Conservation (phyloP, 1,284 basidiomycete genomes). For the Naganishia albida region DNA sequence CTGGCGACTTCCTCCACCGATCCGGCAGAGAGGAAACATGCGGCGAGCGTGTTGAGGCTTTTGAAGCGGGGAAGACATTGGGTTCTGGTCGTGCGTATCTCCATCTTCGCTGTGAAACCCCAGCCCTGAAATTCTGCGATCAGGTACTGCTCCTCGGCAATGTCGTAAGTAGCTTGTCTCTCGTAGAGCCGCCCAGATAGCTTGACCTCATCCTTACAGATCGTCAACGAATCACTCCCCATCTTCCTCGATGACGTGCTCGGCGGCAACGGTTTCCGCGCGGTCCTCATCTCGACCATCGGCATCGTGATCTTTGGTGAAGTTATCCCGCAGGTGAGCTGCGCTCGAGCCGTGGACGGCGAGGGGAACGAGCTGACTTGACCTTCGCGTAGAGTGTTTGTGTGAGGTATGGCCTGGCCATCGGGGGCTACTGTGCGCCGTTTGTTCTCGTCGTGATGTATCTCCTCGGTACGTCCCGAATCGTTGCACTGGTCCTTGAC, state of each 20-base stretch:
- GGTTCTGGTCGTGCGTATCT: conserved; percentile 80
- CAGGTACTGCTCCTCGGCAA: conserved; percentile 79
- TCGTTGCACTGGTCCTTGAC: not conserved
- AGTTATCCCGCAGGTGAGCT: conserved; percentile 72
- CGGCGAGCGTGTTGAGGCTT: conserved; percentile 72
- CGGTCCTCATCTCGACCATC: conserved; percentile 76
- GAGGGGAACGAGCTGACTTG: no score
- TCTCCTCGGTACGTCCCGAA: conserved; percentile 58
- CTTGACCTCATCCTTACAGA: conserved; percentile 53
- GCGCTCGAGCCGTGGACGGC: not conserved
- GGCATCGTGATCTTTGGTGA: conserved; percentile 62
- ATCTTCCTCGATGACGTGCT: conserved; percentile 85
- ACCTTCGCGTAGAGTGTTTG: conserved; percentile 66
- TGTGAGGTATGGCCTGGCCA: conserved; percentile 85
- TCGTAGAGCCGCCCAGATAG: not conserved
- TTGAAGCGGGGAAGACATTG: conserved; percentile 84
- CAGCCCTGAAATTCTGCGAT: no score
- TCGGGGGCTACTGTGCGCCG: conserved; percentile 86
- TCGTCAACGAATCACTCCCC: conserved; percentile 86
- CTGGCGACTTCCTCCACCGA: conserved; percentile 77
- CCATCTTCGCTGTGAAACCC: not conserved
- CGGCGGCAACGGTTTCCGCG: conserved; percentile 72
- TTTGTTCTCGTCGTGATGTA: conserved; percentile 72
- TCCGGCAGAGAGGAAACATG: conserved; percentile 65
- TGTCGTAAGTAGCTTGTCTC: conserved; percentile 63